phyloP scores from a whole-genome alignment of 495 filamentous ascomycete species.

The Penicillium canescens region DNA sequence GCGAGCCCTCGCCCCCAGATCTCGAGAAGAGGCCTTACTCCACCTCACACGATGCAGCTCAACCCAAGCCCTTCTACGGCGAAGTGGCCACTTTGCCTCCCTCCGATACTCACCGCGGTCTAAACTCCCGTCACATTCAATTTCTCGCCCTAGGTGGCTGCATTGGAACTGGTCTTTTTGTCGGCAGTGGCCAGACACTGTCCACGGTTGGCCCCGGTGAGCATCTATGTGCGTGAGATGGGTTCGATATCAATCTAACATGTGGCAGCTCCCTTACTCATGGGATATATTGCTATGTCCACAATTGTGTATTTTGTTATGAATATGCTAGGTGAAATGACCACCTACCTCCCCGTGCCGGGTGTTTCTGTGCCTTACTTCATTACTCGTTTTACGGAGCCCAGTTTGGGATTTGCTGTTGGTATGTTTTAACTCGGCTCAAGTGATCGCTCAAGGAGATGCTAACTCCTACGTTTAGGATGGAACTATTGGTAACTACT shows the following conservation, averaged over 20 bases:
- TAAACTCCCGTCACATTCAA: slow-evolving; percentile 56
- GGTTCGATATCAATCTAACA: neutral
- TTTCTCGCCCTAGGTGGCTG: slow-evolving; percentile 74
- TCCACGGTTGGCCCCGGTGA: slow-evolving; percentile 62
- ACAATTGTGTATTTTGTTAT: slow-evolving; percentile 52
- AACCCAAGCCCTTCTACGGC: slow-evolving; percentile 19
- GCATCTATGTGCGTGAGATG: neutral
- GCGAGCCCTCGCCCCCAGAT: too few species aligned
- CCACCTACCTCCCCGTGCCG: slow-evolving; percentile 71
- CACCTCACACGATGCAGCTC: slow-evolving; percentile 13
- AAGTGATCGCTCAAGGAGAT: slow-evolving; percentile 17
- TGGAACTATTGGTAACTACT: slow-evolving; percentile 53
- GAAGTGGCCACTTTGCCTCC: slow-evolving; percentile 13
- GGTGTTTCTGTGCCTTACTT: slow-evolving; percentile 72
- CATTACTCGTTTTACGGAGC: slow-evolving; percentile 67
- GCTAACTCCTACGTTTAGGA: slow-evolving; percentile 44
- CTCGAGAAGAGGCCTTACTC: too few species aligned
- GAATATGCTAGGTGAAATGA: slow-evolving; percentile 65
- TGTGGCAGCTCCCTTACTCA: slow-evolving; percentile 64
- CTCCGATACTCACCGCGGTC: slow-evolving; percentile 25
- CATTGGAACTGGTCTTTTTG: slow-evolving; percentile 75
- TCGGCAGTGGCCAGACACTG: slow-evolving; percentile 66
- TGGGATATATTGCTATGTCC: slow-evolving; percentile 62
- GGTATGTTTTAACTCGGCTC: slow-evolving; percentile 36
- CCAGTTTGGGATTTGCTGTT: slow-evolving; percentile 70